phyloP scores from a whole-genome alignment of 495 filamentous ascomycete species.

The Trichoderma erinaceum region DNA sequence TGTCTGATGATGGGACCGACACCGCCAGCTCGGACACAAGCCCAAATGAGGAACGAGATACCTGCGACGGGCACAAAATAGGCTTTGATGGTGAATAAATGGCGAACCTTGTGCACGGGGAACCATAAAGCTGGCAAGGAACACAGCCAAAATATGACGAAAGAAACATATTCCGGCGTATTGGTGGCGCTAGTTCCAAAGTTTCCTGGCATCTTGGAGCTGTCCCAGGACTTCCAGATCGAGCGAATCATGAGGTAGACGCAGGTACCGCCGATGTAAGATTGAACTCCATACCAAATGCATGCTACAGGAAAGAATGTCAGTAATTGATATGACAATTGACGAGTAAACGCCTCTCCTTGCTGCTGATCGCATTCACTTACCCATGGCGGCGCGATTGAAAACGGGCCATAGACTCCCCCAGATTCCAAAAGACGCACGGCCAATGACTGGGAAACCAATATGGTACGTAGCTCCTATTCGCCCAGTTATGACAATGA shows the following conservation, averaged over 20 bases:
- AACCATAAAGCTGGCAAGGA: conserved; percentile 85
- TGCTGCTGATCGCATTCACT: too few species aligned
- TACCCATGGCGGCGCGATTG: conserved; percentile 77
- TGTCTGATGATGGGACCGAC: conserved; percentile 81
- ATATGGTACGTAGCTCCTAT: conserved; percentile 90
- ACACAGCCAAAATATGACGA: conserved; percentile 77
- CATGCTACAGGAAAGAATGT: conserved; percentile 38
- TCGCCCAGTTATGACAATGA: conserved; percentile 72
- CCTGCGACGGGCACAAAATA: conserved; percentile 79
- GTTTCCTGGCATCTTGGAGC: conserved; percentile 55
- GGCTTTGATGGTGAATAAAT: conserved; percentile 89
- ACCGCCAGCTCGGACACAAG: conserved; percentile 74
- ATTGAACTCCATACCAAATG: conserved; percentile 83
- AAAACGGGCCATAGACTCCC: conserved; percentile 86
- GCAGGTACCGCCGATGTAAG: conserved; percentile 79
- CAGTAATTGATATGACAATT: not conserved
- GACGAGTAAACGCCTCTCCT: too few species aligned
- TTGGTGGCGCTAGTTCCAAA: conserved; percentile 62
- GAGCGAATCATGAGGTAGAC: conserved; percentile 75
- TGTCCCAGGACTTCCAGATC: conserved; percentile 62
- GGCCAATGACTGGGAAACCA: conserved; percentile 71
- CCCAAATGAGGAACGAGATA: conserved; percentile 87
- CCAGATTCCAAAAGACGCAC: conserved; percentile 81
- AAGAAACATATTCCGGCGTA: conserved; percentile 69
- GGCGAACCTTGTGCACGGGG: conserved; percentile 67